Base-by-base conservation (phyloP, 345 rosid genomes). In the Syzygium grande region DNA sequence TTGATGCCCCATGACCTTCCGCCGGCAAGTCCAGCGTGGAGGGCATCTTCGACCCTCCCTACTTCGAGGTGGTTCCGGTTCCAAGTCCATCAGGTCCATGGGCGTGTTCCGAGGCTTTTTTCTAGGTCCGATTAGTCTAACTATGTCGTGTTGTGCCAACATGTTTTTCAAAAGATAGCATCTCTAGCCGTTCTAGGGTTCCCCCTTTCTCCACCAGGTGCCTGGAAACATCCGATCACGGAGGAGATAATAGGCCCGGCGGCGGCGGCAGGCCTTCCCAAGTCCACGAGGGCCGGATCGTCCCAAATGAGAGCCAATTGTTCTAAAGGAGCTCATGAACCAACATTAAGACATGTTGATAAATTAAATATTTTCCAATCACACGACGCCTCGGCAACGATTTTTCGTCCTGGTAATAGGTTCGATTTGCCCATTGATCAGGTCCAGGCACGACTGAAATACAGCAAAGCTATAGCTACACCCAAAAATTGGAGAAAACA, bases 31-130 rank as follows among this genome's bases (percentile, higher is more conserved):
- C 95, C 1, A 89, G 52, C 34, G 91, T 92, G 29, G 93, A 93
- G 86, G 90, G 87, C 87, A 15, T 92, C 78, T 94, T 91, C 46
- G 96, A 93, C 85, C 95, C 95, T 51, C 94, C 96, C 52, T 94
- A 91, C 87, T 92, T 63, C 51, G 94, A 92, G 87, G 46, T 43
- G 46, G 46, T 43, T 43, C 46, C 92, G 96, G 96, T 94, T 88
- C 86, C 94, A 91, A 15, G 80, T 84, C 86, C 91, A 89, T 85
- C 52, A 90, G 94, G 96, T 92, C 21, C 46, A 6, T 43, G 46
- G 46, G 6, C 46, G 46, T 43, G 46, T 43, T 43, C 7, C 46
- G 46, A 43, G 46, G 46, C 7, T 43, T 43, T 43, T 43, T 43
- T 43, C 46, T 5, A 43, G 46, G 46, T 43, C 46, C 46, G 46